A percentile compares a stretch with the other conserved stretches of the same genome.
phyloP scores from a whole-genome alignment of 495 filamentous ascomycete species.

The Penicillium egyptiacum region DNA sequence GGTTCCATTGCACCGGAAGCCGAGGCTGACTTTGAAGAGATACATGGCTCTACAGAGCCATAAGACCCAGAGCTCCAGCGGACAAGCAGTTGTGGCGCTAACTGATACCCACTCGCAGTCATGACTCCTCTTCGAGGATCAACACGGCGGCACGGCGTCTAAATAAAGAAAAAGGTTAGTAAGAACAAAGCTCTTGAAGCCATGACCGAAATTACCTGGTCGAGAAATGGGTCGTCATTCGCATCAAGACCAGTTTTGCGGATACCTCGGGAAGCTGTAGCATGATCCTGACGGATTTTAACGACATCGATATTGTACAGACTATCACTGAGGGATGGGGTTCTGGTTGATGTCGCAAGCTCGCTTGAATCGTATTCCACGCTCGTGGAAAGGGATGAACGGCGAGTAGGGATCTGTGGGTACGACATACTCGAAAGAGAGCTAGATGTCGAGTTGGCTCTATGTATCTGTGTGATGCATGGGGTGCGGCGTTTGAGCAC shows the following conservation, averaged over 20 bases:
- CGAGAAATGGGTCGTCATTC: slow-evolving; percentile 22
- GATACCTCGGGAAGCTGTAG: not conserved
- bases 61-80: slow-evolving; percentile 34
- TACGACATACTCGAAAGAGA: slow-evolving; percentile 22
- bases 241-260: not conserved
- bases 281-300: slow-evolving; percentile 16
- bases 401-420: slow-evolving; percentile 29
- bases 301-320: slow-evolving; percentile 22
- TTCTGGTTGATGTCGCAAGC: slow-evolving; percentile 27
- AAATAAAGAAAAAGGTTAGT: slow-evolving; percentile 2
- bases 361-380: slow-evolving; percentile 12
- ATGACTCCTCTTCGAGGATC: not conserved
- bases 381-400: slow-evolving; percentile 25
- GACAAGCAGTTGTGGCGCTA: slow-evolving; percentile 15
- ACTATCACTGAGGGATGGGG: slow-evolving; percentile 27
- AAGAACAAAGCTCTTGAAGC: not conserved
- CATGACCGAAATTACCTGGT: slow-evolving; percentile 13
- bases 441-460: slow-evolving; percentile 12
- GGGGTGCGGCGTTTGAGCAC: slow-evolving; percentile 8
- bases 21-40: slow-evolving; percentile 1
- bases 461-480: slow-evolving; percentile 5
- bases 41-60: slow-evolving; percentile 2
- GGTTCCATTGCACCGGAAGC: not conserved
- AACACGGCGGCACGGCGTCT: not conserved
- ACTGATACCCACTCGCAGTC: not conserved